Percentiles rank a stretch among this genome's conserved stretches.
Evolutionary conservation across 768 basidiomycete species (phyloP).

Genomic region (Auricularia sp.): DNA sequence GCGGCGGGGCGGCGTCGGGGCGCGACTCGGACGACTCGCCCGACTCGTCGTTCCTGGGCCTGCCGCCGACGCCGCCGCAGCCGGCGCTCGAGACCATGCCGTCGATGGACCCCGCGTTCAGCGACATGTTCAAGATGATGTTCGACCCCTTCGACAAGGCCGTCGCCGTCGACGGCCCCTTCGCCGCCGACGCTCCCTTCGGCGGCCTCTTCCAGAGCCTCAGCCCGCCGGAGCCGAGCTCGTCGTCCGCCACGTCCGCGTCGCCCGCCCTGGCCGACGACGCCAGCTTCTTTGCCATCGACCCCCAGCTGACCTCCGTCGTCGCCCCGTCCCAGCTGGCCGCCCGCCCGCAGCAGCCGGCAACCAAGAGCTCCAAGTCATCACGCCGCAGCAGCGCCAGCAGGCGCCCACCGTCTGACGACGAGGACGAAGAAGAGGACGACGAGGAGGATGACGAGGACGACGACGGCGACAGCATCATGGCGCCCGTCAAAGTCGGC

Average conservation of each 20-base stretch:
- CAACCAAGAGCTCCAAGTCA: no score
- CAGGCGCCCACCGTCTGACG: slow-evolving; percentile 11
- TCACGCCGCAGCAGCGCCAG: no score
- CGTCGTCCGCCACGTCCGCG: slow-evolving; percentile 12
- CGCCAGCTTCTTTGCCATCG: slow-evolving; percentile 37
- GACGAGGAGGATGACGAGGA: slow-evolving; percentile 26
- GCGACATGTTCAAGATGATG: slow-evolving; percentile 27
- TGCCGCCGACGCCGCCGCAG: slow-evolving; percentile 41
- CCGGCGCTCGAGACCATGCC: slow-evolving; percentile 17
- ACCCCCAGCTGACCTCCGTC: slow-evolving; percentile 54
- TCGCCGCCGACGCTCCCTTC: slow-evolving; percentile 22
- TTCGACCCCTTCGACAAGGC: slow-evolving; percentile 30
- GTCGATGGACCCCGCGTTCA: slow-evolving; percentile 10
- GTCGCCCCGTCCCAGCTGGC: slow-evolving; percentile 5
- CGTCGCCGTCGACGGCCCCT: slow-evolving; percentile 10
- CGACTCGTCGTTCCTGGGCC: slow-evolving; percentile 16
- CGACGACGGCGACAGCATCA: slow-evolving; percentile 27
- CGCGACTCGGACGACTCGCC: slow-evolving; percentile 33
- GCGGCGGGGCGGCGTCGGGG: slow-evolving; percentile 20
- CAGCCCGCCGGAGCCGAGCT: slow-evolving; percentile 18
- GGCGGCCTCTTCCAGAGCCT: slow-evolving; percentile 33
- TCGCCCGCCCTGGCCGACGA: slow-evolving; percentile 19
- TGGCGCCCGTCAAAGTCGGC: slow-evolving; percentile 46
- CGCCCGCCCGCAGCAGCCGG: slow-evolving; percentile 1
- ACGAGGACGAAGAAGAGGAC: slow-evolving; percentile 26